Conservation (phyloP, 2,329 filamentous ascomycete species). For the Neofusicoccum sp. region DNA sequence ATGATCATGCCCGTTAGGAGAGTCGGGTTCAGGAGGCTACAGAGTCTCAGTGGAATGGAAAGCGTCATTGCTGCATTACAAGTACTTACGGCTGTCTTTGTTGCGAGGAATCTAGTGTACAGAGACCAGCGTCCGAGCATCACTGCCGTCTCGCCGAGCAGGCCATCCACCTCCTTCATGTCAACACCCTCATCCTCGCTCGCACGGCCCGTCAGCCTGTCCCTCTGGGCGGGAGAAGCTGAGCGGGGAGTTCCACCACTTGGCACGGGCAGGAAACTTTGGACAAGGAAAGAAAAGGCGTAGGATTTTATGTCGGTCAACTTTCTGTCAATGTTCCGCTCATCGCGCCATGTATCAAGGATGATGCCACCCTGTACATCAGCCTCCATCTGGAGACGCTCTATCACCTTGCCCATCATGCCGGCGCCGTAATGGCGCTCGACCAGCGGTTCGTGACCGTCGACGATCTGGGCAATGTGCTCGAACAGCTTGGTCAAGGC, state of each 20-base stretch:
- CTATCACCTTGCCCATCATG: slow-evolving; percentile 93
- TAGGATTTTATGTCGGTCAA: slow-evolving; percentile 97
- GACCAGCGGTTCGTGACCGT: slow-evolving; percentile 86
- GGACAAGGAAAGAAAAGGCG: slow-evolving; percentile 93
- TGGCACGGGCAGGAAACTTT: slow-evolving; percentile 81
- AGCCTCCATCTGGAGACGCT: slow-evolving; percentile 88
- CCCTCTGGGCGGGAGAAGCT: slow-evolving; percentile 68
- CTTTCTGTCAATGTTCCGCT: slow-evolving; percentile 79
- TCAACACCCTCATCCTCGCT: slow-evolving; percentile 93
- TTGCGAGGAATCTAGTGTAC: slow-evolving; percentile 85
- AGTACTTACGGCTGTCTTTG: slow-evolving; percentile 74
- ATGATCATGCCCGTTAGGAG: slow-evolving; percentile 55
- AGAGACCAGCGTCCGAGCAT: slow-evolving; percentile 95
- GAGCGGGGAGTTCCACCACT: slow-evolving; percentile 66
- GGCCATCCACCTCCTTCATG: slow-evolving; percentile 91
- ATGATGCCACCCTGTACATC: slow-evolving; percentile 96
- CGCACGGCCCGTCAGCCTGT: slow-evolving; percentile 50
- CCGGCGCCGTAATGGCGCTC: slow-evolving; percentile 91
- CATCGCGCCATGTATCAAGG: slow-evolving; percentile 92
- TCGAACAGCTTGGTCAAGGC: slow-evolving; percentile 91
- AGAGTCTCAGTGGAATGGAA: slow-evolving; percentile 19
- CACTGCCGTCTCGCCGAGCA: slow-evolving; percentile 83
- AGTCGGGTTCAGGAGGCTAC: slow-evolving; percentile 48
- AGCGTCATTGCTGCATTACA: slow-evolving; percentile 24
- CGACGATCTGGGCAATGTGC: slow-evolving; percentile 95